Base-by-base conservation (phyloP, 139 green algal genomes). In the Closterium sp. region DNA sequence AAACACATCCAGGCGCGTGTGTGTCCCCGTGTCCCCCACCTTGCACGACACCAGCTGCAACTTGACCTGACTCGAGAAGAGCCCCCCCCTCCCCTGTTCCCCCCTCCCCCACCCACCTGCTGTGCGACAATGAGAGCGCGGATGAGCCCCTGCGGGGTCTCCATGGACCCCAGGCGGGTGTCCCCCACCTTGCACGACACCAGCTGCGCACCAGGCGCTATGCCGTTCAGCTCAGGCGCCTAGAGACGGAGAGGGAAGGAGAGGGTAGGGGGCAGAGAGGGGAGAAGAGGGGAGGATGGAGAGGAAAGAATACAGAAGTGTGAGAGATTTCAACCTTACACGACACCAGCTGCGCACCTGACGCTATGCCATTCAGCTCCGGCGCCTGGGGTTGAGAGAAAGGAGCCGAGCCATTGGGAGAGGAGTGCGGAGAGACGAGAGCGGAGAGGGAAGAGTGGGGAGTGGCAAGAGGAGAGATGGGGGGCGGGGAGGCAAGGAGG, bases 171-270 rank as follows among this genome's bases (percentile, higher is more conserved):
- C 66, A 98, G 94, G 4, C 97, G 94, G 4, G 91, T 97, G 94
- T 99, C 97, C 7, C 97, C 97, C 84, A 99, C 98, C 94, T 98
- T 98, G 94, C 96, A 98, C n/a, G 94, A 97, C 84, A 99, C 96
- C 84, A 99, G 96, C 94, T 98, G 96, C 12, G 97, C 96, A 25
- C 96, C 97, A 86, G 97, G 97, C 10, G 97, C 97, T 5, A 98
- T 94, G 87, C 97, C 97, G 93, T 98, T 98, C 33, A 97, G 93
- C 6, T 88, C 86, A 7, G 97, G 95, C 66, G 97, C 95, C 1
- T 92, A 76, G 5, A 1, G 38, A 10, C 9, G 19, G 19, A 16
- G 38, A 66, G 4, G 5, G 4, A 16, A 10, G 3, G 5, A 9
- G 4, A 10, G 38, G 19, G 19, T 2, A 10, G 4, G 1, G 5